Conservation (phyloP, 225 moss, liverwort and hornwort genomes). For the Asterella californica region DNA sequence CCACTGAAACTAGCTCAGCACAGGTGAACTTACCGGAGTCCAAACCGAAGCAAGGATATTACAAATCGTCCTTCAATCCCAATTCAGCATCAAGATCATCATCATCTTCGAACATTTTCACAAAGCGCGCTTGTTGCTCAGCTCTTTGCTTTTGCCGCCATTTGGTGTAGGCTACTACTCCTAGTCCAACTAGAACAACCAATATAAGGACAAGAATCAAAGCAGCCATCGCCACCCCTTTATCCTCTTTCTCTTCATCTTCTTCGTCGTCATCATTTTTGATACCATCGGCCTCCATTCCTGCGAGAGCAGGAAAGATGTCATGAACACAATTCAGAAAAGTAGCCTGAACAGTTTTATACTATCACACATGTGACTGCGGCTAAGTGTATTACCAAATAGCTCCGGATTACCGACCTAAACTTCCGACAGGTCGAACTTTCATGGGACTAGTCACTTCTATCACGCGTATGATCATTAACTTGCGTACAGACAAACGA, state of each 20-base stretch:
- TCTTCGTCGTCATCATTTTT: background rate
- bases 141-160: conserved; percentile 91
- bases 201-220: conserved; percentile 51
- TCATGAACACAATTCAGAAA: background rate
- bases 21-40: background rate
- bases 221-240: conserved; percentile 22
- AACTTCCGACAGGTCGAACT: background rate
- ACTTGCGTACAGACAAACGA: too few relatives aligned
- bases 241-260: conserved; percentile 18
- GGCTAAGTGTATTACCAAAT: background rate
- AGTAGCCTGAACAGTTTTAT: background rate
- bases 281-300: background rate
- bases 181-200: conserved; percentile 61
- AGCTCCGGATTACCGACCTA: background rate
- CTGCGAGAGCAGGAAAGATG: conserved; percentile 8
- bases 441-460: too few relatives aligned
- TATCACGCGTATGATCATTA: too few relatives aligned
- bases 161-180: conserved; percentile 71
- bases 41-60: background rate
- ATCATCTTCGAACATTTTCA: conserved; percentile 92
- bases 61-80: conserved; percentile 78
- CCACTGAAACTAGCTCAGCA: background rate
- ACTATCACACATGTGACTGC: background rate
- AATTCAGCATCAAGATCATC: conserved; percentile 92
- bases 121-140: conserved; percentile 85